Evolutionary conservation across 768 basidiomycete genomes (phyloP), one percentile per base, ranked within the genome.

Genomic region (Lenzites betulinus): DNA sequence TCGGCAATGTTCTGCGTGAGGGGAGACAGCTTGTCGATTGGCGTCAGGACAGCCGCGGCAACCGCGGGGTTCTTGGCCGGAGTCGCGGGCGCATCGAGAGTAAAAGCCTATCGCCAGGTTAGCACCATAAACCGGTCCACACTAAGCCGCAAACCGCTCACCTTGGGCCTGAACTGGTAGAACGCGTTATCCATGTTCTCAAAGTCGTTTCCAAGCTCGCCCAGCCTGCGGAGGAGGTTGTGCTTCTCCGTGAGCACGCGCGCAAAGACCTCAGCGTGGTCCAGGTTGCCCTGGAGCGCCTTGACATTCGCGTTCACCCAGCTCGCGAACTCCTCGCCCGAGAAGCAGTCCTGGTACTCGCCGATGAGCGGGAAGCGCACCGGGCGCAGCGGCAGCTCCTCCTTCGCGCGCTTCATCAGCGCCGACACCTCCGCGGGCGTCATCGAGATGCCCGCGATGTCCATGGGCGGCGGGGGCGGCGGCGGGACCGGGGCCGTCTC

Each of bases 81-180:
- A 18, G 30, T 11, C 30, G 55, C 33, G 18, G 65, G 44, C 56
- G 76, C 81, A 41, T 76, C 80, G 42, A 89, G 71, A 54, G 83
- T 81, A 67, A 90, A 91, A 2, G 88, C 88, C 84, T 87, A 11
- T 3, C 51, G 36, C 16, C 49, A 30, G 44, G 56, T 30, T 51
- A 57, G n/a, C 11, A 22, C 8, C 1, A 33, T 33, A 3, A 9
- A 44, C 39, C 26, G 3, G 15, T 35, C 43, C 20, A 44, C 20
- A 49, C 12, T 23, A 47, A 22, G 12, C 18, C 18, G 3, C n/a
- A 38, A 26, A 15, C 0, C 15, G 67, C 77, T 3, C 59, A 90
- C 91, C 81, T 89, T 92, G 22, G 87, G 84, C 16, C 92, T 78
- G 76, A 94, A 93, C 71, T 93, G 92, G 71, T 89, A 94, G 69